Evolutionary conservation across 2,329 filamentous ascomycete genomes (phyloP), one percentile per base, ranked within the genome.

Genomic region (Chlorencoelia australis): DNA sequence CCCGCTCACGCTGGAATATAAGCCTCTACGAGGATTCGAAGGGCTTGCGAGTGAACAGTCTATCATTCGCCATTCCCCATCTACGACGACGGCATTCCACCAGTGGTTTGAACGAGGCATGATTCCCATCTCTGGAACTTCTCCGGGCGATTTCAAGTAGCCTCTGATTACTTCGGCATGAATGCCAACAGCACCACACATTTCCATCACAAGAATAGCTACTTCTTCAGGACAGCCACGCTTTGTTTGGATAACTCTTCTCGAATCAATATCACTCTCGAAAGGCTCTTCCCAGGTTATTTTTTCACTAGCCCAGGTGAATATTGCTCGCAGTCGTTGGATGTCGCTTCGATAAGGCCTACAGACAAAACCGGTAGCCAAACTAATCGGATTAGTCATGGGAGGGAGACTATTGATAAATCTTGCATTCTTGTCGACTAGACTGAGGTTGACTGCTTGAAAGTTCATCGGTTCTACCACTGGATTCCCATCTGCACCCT

Each of bases 251-350:
- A 98, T 79, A 4, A 94, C 84, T 30, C 84, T 75, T 37, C 82
- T 73, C 2, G 87, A 81, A 56, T 98, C 87, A 35, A 91, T 55
- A 6, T 81, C 71, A n/a, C 80, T 82, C 48, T 94, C 86, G 45
- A 86, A 87, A 46, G 94, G 87, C 51, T 95, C 89, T 56, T 98
- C 91, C 91, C 91, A 98, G 20, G 74, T 75, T 39, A 98, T 79
- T 50, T 89, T 87, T 57, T 98, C 91, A n/a, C 85, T 75, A 4
- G 94, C 85, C 89, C 89, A 98, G 1, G 84, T 95, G 54, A 96
- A 98, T 44, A 98, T 96, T 11, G 91, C 89, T 16, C 93, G 75
- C 17, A 98, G 63, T 22, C 88, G 75, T 58, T 98, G 91, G 1
- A 95, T 85, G 51, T 96, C 89, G 59, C 85, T 95, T 41, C 88